Evolutionary conservation across 805 yeast genomes (phyloP).

Genomic region (Candida adriatica): DNA sequence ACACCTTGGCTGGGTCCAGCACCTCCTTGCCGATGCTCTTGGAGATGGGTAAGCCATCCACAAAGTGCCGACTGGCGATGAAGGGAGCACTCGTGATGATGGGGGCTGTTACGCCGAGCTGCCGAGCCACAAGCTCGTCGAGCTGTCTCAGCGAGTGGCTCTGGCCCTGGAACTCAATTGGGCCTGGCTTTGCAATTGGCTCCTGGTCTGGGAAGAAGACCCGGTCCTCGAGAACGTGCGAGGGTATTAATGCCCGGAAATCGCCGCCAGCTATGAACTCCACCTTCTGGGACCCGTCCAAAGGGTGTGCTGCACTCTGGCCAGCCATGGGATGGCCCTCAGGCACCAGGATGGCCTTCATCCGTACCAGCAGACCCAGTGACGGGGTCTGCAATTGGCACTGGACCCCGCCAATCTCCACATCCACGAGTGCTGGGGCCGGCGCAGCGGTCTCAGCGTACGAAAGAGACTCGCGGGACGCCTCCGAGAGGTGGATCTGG

Average conservation of each 20-base stretch:
- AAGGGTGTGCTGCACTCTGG: constrained; percentile 4
- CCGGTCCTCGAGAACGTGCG: constrained; percentile 15
- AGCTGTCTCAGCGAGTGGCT: constrained; percentile 6
- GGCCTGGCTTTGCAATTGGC: constrained; percentile 5
- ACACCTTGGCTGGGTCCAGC: neutral
- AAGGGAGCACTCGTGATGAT: constrained; percentile 14
- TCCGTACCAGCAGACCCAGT: constrained; percentile 11
- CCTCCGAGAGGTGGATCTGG: neutral
- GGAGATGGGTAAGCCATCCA: neutral
- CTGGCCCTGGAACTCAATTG: constrained; percentile 6
- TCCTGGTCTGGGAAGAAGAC: constrained; percentile 2
- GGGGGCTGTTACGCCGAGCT: constrained; percentile 7
- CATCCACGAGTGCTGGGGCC: constrained; percentile 1
- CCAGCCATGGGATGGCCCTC: constrained; percentile 7
- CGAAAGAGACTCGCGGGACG: neutral
- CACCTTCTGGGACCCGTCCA: neutral
- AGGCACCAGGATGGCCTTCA: constrained; percentile 17
- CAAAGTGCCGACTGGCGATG: constrained; percentile 3
- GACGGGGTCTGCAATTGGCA: constrained; percentile 11
- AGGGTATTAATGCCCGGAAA: constrained; percentile 17
- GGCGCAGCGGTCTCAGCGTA: constrained; percentile 2
- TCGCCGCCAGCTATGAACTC: constrained; percentile 3
- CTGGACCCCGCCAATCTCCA: constrained; percentile 5
- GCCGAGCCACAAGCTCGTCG: constrained; percentile 3
- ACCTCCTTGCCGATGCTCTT: constrained; percentile 4